Percentiles rank a stretch among this genome's conserved stretches.
Evolutionary conservation across 805 yeast species (phyloP).

Genomic region (Candida orba): DNA sequence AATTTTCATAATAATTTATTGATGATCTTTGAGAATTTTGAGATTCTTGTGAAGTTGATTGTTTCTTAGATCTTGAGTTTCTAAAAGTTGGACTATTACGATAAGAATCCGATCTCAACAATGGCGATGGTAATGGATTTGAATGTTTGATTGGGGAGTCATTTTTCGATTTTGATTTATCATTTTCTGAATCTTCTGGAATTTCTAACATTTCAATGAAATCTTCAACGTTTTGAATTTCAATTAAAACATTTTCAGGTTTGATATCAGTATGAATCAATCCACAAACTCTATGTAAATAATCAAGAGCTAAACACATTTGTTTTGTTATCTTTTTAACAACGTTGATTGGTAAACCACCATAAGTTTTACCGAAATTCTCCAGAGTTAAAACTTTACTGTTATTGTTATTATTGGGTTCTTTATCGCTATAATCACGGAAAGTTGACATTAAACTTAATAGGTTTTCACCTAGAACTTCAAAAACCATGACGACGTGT

Average conservation of each 20-base stretch:
- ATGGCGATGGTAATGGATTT: slow-evolving; percentile 39
- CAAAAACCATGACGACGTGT: slow-evolving; percentile 62
- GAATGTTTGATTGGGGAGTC: slow-evolving; percentile 28
- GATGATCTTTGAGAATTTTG: slow-evolving; percentile 8
- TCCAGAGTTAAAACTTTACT: neutral
- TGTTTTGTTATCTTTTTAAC: slow-evolving; percentile 54
- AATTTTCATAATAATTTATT: slow-evolving; percentile 13
- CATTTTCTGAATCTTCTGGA: slow-evolving; percentile 12
- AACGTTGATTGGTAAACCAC: slow-evolving; percentile 47
- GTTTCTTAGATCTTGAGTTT: neutral
- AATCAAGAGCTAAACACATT: slow-evolving; percentile 47
- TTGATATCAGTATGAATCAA: slow-evolving; percentile 69
- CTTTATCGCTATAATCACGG: neutral
- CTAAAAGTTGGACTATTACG: slow-evolving; percentile 1
- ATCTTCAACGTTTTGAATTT: slow-evolving; percentile 46
- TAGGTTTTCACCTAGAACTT: slow-evolving; percentile 55
- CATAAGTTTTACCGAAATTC: slow-evolving; percentile 32
- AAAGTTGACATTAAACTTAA: slow-evolving; percentile 43
- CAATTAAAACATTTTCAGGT: slow-evolving; percentile 62
- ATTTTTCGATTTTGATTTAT: neutral
- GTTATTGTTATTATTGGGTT: neutral
- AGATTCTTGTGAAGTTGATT: slow-evolving; percentile 3
- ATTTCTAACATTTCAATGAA: slow-evolving; percentile 27
- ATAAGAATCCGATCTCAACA: slow-evolving; percentile 21
- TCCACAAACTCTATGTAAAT: slow-evolving; percentile 54